Evolutionary conservation across 495 filamentous ascomycete genomes (phyloP).

Genomic region (Aspergillus biplanus): DNA sequence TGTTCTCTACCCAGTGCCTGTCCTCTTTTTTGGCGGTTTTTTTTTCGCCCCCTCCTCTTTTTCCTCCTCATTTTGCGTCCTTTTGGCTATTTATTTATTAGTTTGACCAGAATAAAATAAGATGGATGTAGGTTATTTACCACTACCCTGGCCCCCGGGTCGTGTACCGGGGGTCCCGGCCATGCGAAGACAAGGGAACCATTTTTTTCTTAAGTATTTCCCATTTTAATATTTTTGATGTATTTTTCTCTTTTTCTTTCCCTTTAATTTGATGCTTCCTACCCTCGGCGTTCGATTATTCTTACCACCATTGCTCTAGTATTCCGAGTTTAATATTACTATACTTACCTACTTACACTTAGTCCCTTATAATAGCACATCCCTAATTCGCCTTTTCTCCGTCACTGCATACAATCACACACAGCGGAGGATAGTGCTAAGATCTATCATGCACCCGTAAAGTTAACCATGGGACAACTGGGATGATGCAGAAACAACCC

Average conservation of each 20-base stretch:
- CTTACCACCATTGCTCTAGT: not conserved
- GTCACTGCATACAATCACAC: slow-evolving; percentile 6
- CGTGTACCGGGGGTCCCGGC: slow-evolving; percentile 24
- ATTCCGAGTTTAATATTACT: not conserved
- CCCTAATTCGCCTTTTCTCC: slow-evolving; percentile 1
- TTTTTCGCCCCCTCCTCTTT: not conserved
- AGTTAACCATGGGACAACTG: slow-evolving; percentile 16
- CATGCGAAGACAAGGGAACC: slow-evolving; percentile 7
- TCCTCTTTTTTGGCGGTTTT: not conserved
- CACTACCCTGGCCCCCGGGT: slow-evolving; percentile 15
- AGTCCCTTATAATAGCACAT: not conserved
- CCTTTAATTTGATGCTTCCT: not conserved
- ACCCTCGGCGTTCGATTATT: not conserved
- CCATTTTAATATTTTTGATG: slow-evolving; percentile 7
- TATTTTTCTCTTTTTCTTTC: not conserved
- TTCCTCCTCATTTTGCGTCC: not conserved
- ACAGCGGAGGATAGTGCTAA: slow-evolving; percentile 7
- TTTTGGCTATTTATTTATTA: slow-evolving; percentile 5
- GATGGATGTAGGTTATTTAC: not conserved
- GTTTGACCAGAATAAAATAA: not conserved
- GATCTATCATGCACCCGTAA: slow-evolving; percentile 20
- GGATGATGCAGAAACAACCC: slow-evolving; percentile 14
- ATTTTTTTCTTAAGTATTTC: slow-evolving; percentile 17
- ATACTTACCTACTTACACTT: not conserved
- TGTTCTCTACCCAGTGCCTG: slow-evolving; percentile 14